A percentile compares a stretch with the other conserved stretches of the same genome.
Conservation (phyloP, 2,329 filamentous ascomycete species). For the Sporothrix schenckii region DNA sequence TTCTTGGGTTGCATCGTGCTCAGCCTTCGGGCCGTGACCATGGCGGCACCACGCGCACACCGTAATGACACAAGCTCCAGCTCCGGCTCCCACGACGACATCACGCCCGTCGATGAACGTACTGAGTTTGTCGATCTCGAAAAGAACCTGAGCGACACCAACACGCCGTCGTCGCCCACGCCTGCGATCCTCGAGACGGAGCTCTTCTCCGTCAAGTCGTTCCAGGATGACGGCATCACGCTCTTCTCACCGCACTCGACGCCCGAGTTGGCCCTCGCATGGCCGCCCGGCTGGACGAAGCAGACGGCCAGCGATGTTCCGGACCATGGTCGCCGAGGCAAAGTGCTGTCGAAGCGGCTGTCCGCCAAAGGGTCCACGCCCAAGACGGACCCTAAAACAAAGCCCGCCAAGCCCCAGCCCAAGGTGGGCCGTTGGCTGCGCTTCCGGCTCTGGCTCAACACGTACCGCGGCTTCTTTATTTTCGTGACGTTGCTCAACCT, state of each 20-base stretch:
- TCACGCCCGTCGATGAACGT: background rate
- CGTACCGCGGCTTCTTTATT: constrained; percentile 48
- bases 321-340: background rate
- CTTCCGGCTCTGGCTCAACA: constrained; percentile 48
- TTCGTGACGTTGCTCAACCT: constrained; percentile 46
- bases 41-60: constrained; percentile 6
- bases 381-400: background rate
- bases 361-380: background rate
- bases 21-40: constrained; percentile 10
- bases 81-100: background rate
- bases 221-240: constrained; percentile 10
- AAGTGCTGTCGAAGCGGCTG: background rate
- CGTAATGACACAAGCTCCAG: background rate
- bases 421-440: constrained; percentile 43
- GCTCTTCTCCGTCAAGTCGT: constrained; percentile 18
- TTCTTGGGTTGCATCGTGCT: background rate
- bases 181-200: background rate
- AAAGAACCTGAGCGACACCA: constrained; percentile 18
- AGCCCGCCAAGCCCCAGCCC: background rate
- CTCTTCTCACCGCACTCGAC: constrained; percentile 11
- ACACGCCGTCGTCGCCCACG: background rate
- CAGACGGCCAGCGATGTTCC: background rate
- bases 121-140: constrained; percentile 17
- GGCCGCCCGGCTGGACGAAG: constrained; percentile 20
- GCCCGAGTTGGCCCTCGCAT: constrained; percentile 13